Conservation (phyloP, 495 filamentous ascomycete species). For the Talaromyces ruber region DNA sequence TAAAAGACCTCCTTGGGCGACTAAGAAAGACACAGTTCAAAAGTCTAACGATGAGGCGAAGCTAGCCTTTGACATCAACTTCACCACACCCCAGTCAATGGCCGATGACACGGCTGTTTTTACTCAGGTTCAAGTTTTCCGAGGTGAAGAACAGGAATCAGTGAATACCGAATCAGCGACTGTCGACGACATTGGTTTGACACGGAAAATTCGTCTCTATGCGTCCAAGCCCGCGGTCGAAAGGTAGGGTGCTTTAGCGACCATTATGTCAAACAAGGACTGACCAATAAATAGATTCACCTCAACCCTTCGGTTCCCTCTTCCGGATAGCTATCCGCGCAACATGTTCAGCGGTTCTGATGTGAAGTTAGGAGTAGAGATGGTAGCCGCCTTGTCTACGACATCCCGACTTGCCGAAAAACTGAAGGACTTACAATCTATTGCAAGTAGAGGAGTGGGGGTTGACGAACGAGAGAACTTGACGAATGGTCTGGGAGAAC, state of each 20-base stretch:
- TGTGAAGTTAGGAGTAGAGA: constrained; percentile 34
- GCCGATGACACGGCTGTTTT: constrained; percentile 47
- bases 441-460: constrained; percentile 48
- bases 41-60: constrained; percentile 20
- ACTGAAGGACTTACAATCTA: constrained; percentile 56
- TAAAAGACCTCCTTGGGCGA: constrained; percentile 7
- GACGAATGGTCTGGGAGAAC: constrained; percentile 72
- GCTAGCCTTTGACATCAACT: constrained; percentile 48
- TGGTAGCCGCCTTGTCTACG: constrained; percentile 62
- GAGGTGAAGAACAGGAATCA: constrained; percentile 27
- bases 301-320: constrained; percentile 58
- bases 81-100: constrained; percentile 38
- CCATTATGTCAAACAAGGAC: not conserved
- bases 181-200: constrained; percentile 17
- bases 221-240: constrained; percentile 45
- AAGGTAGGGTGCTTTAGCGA: constrained; percentile 39
- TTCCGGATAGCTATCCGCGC: constrained; percentile 72
- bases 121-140: constrained; percentile 45
- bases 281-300: constrained; percentile 35
- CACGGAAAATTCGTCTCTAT: constrained; percentile 26
- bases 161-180: constrained; percentile 8
- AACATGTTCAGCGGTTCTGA: constrained; percentile 46
- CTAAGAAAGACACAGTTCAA: not conserved
- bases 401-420: constrained; percentile 60
- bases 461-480: constrained; percentile 78